Percentiles rank a stretch among this genome's conserved stretches.
Evolutionary conservation across 208 protist species (phyloP).

Genomic region (Trypanosoma mega): DNA sequence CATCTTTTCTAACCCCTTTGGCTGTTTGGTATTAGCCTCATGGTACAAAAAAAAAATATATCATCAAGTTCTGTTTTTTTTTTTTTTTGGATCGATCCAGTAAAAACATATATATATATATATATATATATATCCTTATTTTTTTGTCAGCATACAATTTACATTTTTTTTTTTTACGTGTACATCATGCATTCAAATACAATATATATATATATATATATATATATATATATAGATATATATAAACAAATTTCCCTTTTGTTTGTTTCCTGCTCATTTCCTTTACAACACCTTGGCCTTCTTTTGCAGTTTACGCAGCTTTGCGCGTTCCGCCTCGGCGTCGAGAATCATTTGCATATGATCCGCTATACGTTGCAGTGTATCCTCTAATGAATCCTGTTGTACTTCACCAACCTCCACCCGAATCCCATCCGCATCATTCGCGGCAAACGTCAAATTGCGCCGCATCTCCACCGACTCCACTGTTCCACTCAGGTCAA

Average conservation of each 20-base stretch:
- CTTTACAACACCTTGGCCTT: constrained; percentile 27
- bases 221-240: not conserved
- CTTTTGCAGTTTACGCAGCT: constrained; percentile 23
- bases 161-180: not conserved
- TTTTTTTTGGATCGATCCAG: not conserved
- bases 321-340: constrained; percentile 54
- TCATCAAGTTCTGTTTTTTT: not conserved
- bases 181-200: not conserved
- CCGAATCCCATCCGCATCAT: constrained; percentile 68
- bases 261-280: not conserved
- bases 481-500: constrained; percentile 71
- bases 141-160: constrained; percentile 8
- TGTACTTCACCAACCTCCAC: constrained; percentile 64
- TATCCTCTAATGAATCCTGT: constrained; percentile 30
- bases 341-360: constrained; percentile 73
- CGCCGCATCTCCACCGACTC: constrained; percentile 52
- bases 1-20: too few relatives aligned
- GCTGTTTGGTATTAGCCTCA: not conserved
- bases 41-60: not conserved
- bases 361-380: constrained; percentile 53
- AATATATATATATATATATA: constrained; percentile 1
- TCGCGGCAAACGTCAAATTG: constrained; percentile 50
- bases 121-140: not conserved
- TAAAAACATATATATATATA: not conserved
- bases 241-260: not conserved